Conservation (phyloP, 1,139 yeast species). For the Pichia sp. region DNA sequence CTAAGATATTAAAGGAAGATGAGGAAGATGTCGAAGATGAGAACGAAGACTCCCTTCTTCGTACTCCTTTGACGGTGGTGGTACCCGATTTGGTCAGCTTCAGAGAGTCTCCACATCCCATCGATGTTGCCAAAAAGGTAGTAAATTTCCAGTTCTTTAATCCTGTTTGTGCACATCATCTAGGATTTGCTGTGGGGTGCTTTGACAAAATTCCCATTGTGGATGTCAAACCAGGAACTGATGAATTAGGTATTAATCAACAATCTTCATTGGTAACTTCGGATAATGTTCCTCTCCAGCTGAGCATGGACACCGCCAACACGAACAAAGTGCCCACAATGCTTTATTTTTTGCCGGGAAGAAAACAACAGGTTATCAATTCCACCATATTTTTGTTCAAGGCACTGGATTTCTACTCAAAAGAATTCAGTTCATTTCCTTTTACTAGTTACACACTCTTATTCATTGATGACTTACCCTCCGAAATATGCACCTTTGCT, state of each 20-base stretch:
- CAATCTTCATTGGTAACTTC: constrained; percentile 30
- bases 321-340: constrained; percentile 47
- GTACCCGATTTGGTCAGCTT: constrained; percentile 66
- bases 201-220: constrained; percentile 59
- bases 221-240: constrained; percentile 37
- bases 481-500: constrained; percentile 61
- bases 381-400: constrained; percentile 72
- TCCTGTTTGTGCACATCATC: constrained; percentile 89
- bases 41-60: no score
- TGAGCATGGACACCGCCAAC: constrained; percentile 26
- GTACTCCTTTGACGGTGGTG: constrained; percentile 61
- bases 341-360: constrained; percentile 56
- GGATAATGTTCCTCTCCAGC: constrained; percentile 8
- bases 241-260: constrained; percentile 24
- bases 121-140: constrained; percentile 68
- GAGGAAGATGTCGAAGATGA: constrained; percentile 30
- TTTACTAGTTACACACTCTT: constrained; percentile 76
- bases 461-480: constrained; percentile 60
- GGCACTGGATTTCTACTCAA: constrained; percentile 78
- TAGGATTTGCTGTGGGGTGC: constrained; percentile 96
- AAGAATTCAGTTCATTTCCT: constrained; percentile 92
- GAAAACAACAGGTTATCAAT: constrained; percentile 58
- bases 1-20: constrained; percentile 18
- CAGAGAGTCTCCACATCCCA: constrained; percentile 50
- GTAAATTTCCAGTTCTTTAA: constrained; percentile 77